Conservation (phyloP, 768 basidiomycete species). For the Tylopilus sp. region DNA sequence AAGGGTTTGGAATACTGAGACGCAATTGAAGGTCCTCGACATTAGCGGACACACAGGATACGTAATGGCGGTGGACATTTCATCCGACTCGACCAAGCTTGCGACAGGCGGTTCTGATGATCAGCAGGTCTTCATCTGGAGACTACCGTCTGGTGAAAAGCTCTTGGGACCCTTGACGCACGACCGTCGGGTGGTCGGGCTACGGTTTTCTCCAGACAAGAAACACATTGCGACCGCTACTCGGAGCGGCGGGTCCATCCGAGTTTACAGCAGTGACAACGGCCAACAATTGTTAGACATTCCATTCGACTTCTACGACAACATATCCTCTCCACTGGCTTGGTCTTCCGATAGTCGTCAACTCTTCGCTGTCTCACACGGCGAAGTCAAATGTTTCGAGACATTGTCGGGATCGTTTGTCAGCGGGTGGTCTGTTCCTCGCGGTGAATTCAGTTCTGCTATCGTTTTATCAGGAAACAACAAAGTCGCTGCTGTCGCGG, state of each 20-base stretch:
- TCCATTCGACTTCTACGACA: not conserved
- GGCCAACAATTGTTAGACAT: not conserved
- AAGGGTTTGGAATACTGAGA: too few species aligned
- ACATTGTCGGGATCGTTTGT: not conserved
- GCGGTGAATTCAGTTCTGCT: not conserved
- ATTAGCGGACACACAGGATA: too few species aligned
- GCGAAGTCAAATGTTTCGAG: conserved; percentile 1
- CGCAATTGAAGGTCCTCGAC: too few species aligned
- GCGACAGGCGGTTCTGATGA: too few species aligned
- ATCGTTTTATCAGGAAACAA: not conserved
- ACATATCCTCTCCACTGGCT: not conserved
- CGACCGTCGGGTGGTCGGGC: not conserved
- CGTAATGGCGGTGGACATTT: too few species aligned
- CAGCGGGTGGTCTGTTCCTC: not conserved
- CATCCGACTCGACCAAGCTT: too few species aligned
- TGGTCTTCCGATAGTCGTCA: conserved; percentile 6
- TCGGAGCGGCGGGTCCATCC: too few species aligned
- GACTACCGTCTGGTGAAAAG: not conserved
- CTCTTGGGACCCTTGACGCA: too few species aligned
- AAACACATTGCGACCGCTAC: not conserved
- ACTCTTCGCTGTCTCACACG: not conserved
- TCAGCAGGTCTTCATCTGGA: not conserved
- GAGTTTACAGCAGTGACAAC: too few species aligned
- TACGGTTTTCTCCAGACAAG: not conserved
- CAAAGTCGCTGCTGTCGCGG: not conserved